Evolutionary conservation across 805 yeast genomes (phyloP), one percentile per base, ranked within the genome.

Genomic region (Candida maris): DNA sequence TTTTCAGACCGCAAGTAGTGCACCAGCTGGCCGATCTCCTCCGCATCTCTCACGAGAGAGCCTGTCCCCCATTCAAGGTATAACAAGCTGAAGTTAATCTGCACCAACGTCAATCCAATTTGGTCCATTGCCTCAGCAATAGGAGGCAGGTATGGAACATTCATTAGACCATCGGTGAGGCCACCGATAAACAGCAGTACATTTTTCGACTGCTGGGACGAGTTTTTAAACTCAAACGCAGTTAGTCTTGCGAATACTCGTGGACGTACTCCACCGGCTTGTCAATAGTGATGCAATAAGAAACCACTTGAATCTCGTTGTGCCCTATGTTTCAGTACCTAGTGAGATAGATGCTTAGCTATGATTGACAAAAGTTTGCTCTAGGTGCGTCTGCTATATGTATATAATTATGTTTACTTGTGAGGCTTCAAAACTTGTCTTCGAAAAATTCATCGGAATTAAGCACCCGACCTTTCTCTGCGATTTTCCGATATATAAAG

Each of bases 11-110:
- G 65, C 46, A 85, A 64, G 55, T 77, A 84, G 22, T 65, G 56
- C 5, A 85, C 77, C 41, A 84, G 61, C 35, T 62, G 42, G 2
- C 64, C 59, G 19, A 85, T 67, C 47, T 85, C 91, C 6, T 57
- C 44, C 9, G 73, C 67, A 54, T 85, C 95, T 24, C 77, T 59
- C 3, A 60, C 59, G 37, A 86, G 59, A 1, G 81, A 73, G 0
- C 82, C 77, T 0, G 79, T 73, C 1, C 94, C 95, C 81, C 83
- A 86, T 0, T 93, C 94, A n/a, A 50, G 48, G 47, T 73, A 78
- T 4, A 84, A 74, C 4, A 83, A 75, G 8, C 71, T 57, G 45
- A 76, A 57, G 46, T 72, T 64, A 3, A 77, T 69, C 49, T 84
- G 85, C 6, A 77, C 69, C 3, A 84, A 56, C 0, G 75, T 65